Base-by-base conservation (phyloP, 139 green algal species). In the Chlamydomonas sp. region DNA sequence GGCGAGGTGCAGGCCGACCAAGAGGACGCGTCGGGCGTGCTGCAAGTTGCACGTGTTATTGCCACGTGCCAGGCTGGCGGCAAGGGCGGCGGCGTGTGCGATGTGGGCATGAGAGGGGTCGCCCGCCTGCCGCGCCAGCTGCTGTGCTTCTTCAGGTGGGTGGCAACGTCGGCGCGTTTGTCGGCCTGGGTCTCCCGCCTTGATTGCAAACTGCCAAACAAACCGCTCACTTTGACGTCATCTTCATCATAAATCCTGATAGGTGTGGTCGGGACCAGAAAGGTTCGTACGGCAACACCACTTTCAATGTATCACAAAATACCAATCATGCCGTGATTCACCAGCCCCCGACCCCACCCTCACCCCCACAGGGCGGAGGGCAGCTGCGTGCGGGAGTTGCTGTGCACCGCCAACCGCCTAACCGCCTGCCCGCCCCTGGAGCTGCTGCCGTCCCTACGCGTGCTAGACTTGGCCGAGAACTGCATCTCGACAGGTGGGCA, bases 371-470 rank as follows among this genome's bases (percentile, higher is more conserved):
- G 84, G 75, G 84, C 84, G 7, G 84, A 88, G 84, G 84, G 84
- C 18, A 5, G 2, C 3, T 63, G 83, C 63, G 63, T 88, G 64
- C 62, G 60, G 63, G 75, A 88, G 75, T 49, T 88, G 74, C 75
- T 63, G 63, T 57, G 83, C 63, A n/a, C 64, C 15, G 84, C 75
- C 84, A 88, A 88, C 66, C 84, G 84, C 57, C 84, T 88, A 0
- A 77, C 20, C 57, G 31, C 75, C 10, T 16, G 14, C 17, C 84
- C 84, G 2, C 84, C 84, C 4, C 75, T 88, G 84, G 75, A 88
- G 75, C 75, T 78, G 63, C 57, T 88, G 75, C 75, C 84, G 2
- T 57, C n/a, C 1, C 84, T 71, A 10, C 10, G 10, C 66, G 10
- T 18, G 10, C 66, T 71, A 14, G 66, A 71, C 66, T 10, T 71